These are phyloP conservation scores for Hypoxylon lienhwacheense DNA, from an alignment of 495 filamentous ascomycete genomes.

Conservation along the genomic window DNA sequence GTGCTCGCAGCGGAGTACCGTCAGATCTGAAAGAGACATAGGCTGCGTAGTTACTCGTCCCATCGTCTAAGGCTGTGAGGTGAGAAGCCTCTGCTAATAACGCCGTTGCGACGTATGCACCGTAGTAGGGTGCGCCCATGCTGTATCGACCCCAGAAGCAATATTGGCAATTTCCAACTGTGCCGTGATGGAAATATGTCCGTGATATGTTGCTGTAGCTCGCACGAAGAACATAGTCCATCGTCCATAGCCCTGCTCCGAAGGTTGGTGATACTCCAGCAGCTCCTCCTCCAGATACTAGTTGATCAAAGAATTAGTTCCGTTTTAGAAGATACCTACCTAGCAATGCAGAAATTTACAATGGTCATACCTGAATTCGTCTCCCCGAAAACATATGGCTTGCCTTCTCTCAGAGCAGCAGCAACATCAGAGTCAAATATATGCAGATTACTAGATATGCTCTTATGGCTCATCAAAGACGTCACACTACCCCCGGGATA, in stretches of 20 bases:
- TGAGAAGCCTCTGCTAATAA: slow-evolving; percentile 54
- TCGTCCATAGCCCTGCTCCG: slow-evolving; percentile 62
- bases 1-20: slow-evolving; percentile 44
- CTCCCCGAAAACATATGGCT: slow-evolving; percentile 61
- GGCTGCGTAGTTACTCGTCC: slow-evolving; percentile 52
- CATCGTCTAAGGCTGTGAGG: slow-evolving; percentile 55
- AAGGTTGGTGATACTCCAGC: slow-evolving; percentile 59
- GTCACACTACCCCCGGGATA: slow-evolving; percentile 58
- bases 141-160: slow-evolving; percentile 61
- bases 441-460: slow-evolving; percentile 50
- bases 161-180: slow-evolving; percentile 63
- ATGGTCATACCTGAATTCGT: slow-evolving; percentile 56
- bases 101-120: slow-evolving; percentile 57
- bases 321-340: not conserved
- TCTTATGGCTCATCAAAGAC: slow-evolving; percentile 56
- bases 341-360: not conserved
- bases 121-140: slow-evolving; percentile 62
- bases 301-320: not conserved
- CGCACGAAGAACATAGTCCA: slow-evolving; percentile 59
- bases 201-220: slow-evolving; percentile 51
- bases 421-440: slow-evolving; percentile 54
- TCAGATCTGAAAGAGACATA: slow-evolving; percentile 54
- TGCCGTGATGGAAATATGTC: slow-evolving; percentile 64
- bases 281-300: slow-evolving; percentile 52
- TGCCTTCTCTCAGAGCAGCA: slow-evolving; percentile 48